A percentile compares a stretch with the other conserved stretches of the same genome.
These are phyloP conservation scores for Hypoxylon sp. DNA, from an alignment of 2,329 filamentous ascomycete genomes.

Conservation along the genomic window DNA sequence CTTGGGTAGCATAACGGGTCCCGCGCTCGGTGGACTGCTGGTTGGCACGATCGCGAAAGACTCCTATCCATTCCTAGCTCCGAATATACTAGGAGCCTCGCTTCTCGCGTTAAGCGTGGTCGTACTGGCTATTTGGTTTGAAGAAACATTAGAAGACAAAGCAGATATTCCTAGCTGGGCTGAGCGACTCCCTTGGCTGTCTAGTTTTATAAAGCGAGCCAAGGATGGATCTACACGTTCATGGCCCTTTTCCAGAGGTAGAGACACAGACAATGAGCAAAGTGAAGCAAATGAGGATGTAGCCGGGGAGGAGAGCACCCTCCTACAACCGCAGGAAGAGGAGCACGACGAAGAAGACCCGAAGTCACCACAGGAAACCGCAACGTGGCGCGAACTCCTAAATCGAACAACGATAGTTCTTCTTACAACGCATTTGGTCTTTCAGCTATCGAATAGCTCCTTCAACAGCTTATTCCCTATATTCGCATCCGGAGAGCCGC, in stretches of 20 bases:
- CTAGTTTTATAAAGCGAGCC: conserved; percentile 42
- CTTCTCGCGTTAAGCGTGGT: conserved; percentile 81
- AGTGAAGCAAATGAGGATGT: conserved; percentile 49
- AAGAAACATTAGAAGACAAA: conserved; percentile 81
- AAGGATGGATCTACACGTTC: conserved; percentile 45
- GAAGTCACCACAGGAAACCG: conserved; percentile 62
- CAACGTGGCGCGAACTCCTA: conserved; percentile 70
- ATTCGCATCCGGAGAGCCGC: conserved; percentile 82
- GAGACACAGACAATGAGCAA: conserved; percentile 43
- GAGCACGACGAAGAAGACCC: conserved; percentile 61
- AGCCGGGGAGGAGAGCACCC: conserved; percentile 43
- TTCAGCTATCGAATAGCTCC: conserved; percentile 93
- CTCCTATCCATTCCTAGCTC: conserved; percentile 84
- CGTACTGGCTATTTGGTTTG: conserved; percentile 82
- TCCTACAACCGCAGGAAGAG: conserved; percentile 54
- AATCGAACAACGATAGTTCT: conserved; percentile 87
- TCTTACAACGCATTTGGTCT: conserved; percentile 88
- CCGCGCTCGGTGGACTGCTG: conserved; percentile 88
- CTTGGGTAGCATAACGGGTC: conserved; percentile 91
- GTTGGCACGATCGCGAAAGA: conserved; percentile 73
- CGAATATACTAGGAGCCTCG: conserved; percentile 83
- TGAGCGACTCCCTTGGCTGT: conserved; percentile 54
- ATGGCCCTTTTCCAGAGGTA: conserved; percentile 47
- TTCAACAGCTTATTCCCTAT: conserved; percentile 97
- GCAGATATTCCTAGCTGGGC: conserved; percentile 53